Percentiles rank a stretch among this genome's conserved stretches.
Evolutionary conservation across 2,329 filamentous ascomycete species (phyloP).

Genomic region (Botryotinia convoluta): DNA sequence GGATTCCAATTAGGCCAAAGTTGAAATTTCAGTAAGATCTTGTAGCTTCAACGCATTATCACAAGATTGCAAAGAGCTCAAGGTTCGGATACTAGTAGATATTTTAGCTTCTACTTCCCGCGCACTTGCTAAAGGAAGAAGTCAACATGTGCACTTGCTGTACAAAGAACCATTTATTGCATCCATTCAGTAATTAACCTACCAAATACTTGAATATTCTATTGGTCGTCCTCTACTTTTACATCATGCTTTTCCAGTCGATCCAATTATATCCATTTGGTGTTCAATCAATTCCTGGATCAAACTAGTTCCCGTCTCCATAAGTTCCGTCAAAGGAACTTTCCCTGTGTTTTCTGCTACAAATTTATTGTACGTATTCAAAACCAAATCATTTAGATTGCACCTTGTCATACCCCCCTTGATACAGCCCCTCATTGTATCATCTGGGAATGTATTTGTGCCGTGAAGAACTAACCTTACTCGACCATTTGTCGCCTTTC

Average conservation of each 20-base stretch:
- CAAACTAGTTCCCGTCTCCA: constrained; percentile 33
- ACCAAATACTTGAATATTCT: neutral
- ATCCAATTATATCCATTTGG: constrained; percentile 34
- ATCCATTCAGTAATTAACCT: neutral
- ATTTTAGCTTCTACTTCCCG: neutral
- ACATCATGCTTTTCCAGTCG: constrained; percentile 30
- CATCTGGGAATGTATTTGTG: constrained; percentile 51
- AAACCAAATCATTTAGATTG: constrained; percentile 34
- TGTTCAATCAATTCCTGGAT: constrained; percentile 32
- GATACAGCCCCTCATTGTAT: constrained; percentile 52
- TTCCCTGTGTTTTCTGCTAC: constrained; percentile 27
- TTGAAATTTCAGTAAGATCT: neutral
- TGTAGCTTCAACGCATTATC: neutral
- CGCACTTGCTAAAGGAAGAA: neutral
- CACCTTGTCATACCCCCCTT: constrained; percentile 43
- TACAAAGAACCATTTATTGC: neutral
- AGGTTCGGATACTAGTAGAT: neutral
- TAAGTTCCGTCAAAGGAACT: constrained; percentile 31
- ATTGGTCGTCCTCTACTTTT: neutral
- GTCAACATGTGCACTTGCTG: neutral
- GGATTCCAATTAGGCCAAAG: neutral
- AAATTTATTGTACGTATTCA: constrained; percentile 33
- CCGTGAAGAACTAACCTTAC: constrained; percentile 54
- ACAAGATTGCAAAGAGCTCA: neutral
- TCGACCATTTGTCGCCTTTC: constrained; percentile 38